Percentiles rank a stretch among this genome's conserved stretches.
Conservation (phyloP, 169 alveolate genomes). For the Plasmodium vivax region DNA sequence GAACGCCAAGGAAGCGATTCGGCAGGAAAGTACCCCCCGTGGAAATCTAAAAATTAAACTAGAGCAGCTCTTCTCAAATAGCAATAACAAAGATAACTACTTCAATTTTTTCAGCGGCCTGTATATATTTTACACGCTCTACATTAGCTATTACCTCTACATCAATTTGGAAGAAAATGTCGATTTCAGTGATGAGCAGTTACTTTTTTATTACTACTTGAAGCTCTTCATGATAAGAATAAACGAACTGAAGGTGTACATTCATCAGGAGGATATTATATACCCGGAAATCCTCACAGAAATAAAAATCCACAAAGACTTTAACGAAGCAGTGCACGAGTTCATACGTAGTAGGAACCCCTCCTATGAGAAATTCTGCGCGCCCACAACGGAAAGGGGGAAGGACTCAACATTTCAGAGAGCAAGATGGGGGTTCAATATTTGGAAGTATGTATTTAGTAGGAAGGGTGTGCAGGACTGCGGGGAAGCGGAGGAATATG, state of each 20-base stretch:
- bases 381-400: neutral
- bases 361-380: neutral
- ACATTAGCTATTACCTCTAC: constrained; percentile 56
- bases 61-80: constrained; percentile 23
- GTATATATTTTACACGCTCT: constrained; percentile 55
- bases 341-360: constrained; percentile 6
- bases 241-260: constrained; percentile 45
- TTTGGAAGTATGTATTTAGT: constrained; percentile 2
- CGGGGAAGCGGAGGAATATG: constrained; percentile 4
- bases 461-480: neutral
- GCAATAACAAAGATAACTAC: constrained; percentile 38
- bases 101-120: constrained; percentile 60
- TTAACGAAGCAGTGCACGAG: constrained; percentile 31
- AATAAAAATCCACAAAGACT: constrained; percentile 45
- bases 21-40: neutral
- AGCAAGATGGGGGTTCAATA: neutral
- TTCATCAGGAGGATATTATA: constrained; percentile 47
- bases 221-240: constrained; percentile 46
- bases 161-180: constrained; percentile 53
- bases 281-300: constrained; percentile 47
- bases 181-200: constrained; percentile 40
- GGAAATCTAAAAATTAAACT: constrained; percentile 32
- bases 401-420: neutral
- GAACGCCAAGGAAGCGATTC: constrained; percentile 12
- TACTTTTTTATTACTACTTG: constrained; percentile 52